A percentile compares a stretch with the other conserved stretches of the same genome.
These are phyloP conservation scores for Elaeagnus macrophylla DNA, from an alignment of 306 rosid species.

Conservation along the genomic window DNA sequence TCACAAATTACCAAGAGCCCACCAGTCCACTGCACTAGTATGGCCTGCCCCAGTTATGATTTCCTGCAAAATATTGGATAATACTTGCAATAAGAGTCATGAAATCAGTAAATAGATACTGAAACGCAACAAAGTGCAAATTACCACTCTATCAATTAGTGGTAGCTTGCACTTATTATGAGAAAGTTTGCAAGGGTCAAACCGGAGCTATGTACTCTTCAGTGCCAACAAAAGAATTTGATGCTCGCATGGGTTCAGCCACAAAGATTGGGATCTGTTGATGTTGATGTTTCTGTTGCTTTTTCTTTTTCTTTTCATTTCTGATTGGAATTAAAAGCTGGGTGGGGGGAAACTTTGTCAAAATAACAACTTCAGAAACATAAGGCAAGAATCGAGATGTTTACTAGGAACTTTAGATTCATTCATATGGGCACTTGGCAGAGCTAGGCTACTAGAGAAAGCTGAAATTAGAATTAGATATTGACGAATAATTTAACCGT, in stretches of 20 bases:
- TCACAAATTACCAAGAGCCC: constrained; percentile 79
- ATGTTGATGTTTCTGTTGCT: constrained; percentile 12
- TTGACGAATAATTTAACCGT: too few species aligned
- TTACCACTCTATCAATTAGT: too few species aligned
- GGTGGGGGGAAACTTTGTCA: constrained; percentile 7
- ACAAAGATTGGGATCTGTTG: constrained; percentile 65
- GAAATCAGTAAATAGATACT: too few species aligned
- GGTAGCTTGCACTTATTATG: too few species aligned
- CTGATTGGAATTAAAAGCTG: constrained; percentile 66
- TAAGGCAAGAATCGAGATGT: background rate
- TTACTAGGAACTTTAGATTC: too few species aligned
- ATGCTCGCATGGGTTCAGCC: constrained; percentile 99
- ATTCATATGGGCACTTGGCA: too few species aligned
- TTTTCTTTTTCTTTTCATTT: constrained; percentile 51
- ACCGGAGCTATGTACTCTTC: constrained; percentile 99
- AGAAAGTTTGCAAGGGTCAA: constrained; percentile 17
- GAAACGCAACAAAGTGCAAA: too few species aligned
- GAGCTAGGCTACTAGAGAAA: too few species aligned
- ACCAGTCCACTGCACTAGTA: constrained; percentile 98
- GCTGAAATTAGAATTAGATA: too few species aligned
- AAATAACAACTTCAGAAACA: too few species aligned
- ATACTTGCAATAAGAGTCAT: background rate
- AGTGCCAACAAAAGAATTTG: constrained; percentile 96
- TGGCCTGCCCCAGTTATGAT: constrained; percentile 92
- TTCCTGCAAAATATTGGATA: constrained; percentile 52